Conservation (phyloP, 352 stramenopile species). For the Phytophthora crassamura region DNA sequence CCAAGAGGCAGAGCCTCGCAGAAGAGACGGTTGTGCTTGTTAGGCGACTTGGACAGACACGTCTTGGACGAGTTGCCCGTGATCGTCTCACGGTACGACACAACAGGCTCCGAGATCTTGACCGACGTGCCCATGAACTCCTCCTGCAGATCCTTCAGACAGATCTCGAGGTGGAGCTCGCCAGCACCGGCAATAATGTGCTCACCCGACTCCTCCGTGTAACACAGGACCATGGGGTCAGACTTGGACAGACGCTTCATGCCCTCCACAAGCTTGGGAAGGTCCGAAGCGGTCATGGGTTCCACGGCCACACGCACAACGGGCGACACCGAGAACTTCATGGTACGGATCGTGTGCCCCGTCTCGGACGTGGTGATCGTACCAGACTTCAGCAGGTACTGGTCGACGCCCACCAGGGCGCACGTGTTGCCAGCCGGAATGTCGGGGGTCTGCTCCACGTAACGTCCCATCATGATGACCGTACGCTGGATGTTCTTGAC, state of each 20-base stretch:
- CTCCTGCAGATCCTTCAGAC: slow-evolving; percentile 99
- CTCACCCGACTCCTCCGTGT: slow-evolving; percentile 99
- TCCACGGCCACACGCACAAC: slow-evolving; percentile 99
- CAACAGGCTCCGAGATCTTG: slow-evolving; percentile 99
- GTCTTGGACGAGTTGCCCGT: slow-evolving; percentile 95
- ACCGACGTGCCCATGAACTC: slow-evolving; percentile 99
- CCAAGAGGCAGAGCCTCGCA: slow-evolving; percentile 92
- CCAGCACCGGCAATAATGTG: slow-evolving; percentile 99
- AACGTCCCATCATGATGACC: slow-evolving; percentile 99
- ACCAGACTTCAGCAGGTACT: slow-evolving; percentile 99
- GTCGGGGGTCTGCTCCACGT: slow-evolving; percentile 98
- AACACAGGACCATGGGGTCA: slow-evolving; percentile 99
- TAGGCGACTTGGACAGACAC: slow-evolving; percentile 99
- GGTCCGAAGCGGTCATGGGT: slow-evolving; percentile 98
- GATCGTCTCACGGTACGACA: slow-evolving; percentile 99
- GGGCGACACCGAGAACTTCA: slow-evolving; percentile 99
- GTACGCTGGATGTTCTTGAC: slow-evolving; percentile 99
- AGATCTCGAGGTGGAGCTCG: slow-evolving; percentile 99
- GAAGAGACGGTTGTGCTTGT: slow-evolving; percentile 99
- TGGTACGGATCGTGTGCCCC: slow-evolving; percentile 99
- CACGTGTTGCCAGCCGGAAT: slow-evolving; percentile 99
- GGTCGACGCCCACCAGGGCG: slow-evolving; percentile 98
- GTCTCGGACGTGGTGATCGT: slow-evolving; percentile 99
- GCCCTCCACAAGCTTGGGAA: slow-evolving; percentile 99
- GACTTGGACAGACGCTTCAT: slow-evolving; percentile 99